Conservation (phyloP, 2,329 filamentous ascomycete genomes). For the Penicillium expansum region DNA sequence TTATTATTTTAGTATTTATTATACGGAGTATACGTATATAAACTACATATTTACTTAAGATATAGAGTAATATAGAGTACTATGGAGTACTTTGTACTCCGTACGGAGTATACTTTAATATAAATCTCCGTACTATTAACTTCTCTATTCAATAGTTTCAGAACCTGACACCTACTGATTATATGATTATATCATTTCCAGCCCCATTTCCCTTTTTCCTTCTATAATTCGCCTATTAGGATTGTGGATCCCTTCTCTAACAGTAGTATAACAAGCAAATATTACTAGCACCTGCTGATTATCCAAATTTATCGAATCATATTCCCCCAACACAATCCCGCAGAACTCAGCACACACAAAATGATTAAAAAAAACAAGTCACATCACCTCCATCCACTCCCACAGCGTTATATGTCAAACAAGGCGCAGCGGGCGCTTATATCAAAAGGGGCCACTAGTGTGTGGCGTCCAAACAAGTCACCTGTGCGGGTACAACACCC, state of each 20-base stretch:
- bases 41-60: too few relatives aligned
- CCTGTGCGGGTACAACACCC: not conserved
- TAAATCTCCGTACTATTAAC: not conserved
- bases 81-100: too few relatives aligned
- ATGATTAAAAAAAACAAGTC: not conserved
- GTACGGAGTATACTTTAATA: too few relatives aligned
- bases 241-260: conserved; percentile 1
- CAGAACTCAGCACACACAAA: not conserved
- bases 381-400: conserved; percentile 2
- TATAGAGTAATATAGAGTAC: too few relatives aligned
- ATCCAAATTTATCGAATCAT: not conserved
- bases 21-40: not conserved
- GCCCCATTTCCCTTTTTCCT: not conserved
- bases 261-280: not conserved
- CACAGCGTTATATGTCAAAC: conserved; percentile 14
- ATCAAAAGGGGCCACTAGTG: conserved; percentile 3
- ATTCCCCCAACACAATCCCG: not conserved
- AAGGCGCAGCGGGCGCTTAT: conserved; percentile 22
- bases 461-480: not conserved
- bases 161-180: not conserved
- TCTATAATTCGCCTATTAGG: not conserved
- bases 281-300: not conserved
- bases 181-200: not conserved
- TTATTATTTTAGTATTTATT: not conserved
- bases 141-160: not conserved